phyloP scores from a whole-genome alignment of 768 basidiomycete species.

The Tylopilus cervinicoccineus region DNA sequence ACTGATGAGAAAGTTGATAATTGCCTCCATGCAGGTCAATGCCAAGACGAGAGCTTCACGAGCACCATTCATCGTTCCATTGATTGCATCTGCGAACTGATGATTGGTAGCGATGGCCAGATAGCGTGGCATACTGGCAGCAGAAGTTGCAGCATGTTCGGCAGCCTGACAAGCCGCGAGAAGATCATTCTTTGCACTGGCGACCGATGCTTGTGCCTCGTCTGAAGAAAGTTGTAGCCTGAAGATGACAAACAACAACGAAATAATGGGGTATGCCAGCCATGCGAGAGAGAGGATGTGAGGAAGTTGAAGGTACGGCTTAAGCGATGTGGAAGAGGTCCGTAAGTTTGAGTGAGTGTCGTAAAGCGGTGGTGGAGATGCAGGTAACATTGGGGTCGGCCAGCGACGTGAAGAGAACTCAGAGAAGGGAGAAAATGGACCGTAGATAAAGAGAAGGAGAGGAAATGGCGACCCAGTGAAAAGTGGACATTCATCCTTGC shows the following conservation, averaged over 20 bases:
- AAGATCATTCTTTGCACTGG: constrained; percentile 70
- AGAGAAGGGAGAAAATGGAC: constrained; percentile 3
- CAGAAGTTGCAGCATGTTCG: constrained; percentile 73
- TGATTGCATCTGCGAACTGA: constrained; percentile 73
- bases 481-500: constrained; percentile 11
- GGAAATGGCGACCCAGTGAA: constrained; percentile 11
- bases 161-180: constrained; percentile 83
- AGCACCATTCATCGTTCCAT: constrained; percentile 73
- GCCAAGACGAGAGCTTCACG: constrained; percentile 68
- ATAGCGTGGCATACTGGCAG: constrained; percentile 86
- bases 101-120: constrained; percentile 82
- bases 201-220: constrained; percentile 62
- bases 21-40: constrained; percentile 79
- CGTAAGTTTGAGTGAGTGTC: constrained; percentile 42
- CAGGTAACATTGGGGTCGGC: constrained; percentile 35
- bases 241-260: constrained; percentile 84
- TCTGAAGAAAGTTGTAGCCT: constrained; percentile 71
- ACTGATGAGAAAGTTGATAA: constrained; percentile 90
- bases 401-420: constrained; percentile 31
- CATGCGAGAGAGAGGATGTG: constrained; percentile 84
- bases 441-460: constrained; percentile 12
- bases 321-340: constrained; percentile 41
- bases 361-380: constrained; percentile 52
- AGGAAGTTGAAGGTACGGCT: constrained; percentile 79
- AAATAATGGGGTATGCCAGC: constrained; percentile 89